A percentile compares a stretch with the other conserved stretches of the same genome.
phyloP scores from a whole-genome alignment of 805 yeast genomes.

The Torulaspora microellipsoides region DNA sequence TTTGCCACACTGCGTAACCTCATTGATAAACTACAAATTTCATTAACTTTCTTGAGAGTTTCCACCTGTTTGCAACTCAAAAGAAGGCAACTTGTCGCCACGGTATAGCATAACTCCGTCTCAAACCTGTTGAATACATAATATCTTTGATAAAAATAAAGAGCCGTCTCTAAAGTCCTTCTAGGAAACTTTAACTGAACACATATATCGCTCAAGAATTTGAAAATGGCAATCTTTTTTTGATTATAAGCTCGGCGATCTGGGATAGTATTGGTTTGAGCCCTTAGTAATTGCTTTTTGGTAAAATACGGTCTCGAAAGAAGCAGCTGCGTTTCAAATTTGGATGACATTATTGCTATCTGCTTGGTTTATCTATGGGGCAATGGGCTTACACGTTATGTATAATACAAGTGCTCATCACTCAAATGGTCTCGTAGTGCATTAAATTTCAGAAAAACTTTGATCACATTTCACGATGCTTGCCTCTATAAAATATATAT shows the following conservation, averaged over 20 bases:
- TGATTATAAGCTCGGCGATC: slow-evolving; percentile 48
- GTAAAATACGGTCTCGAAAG: slow-evolving; percentile 62
- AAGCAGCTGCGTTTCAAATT: slow-evolving; percentile 25
- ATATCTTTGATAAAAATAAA: slow-evolving; percentile 68
- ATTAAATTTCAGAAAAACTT: too few species aligned
- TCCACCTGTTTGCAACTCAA: slow-evolving; percentile 78
- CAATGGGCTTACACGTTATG: too few species aligned
- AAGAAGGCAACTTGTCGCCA: slow-evolving; percentile 65
- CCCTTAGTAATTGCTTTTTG: slow-evolving; percentile 45
- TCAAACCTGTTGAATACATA: slow-evolving; percentile 61
- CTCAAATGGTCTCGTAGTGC: too few species aligned
- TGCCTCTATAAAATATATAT: neutral
- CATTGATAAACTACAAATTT: slow-evolving; percentile 44
- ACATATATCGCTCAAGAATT: slow-evolving; percentile 50
- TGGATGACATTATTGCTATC: slow-evolving; percentile 13
- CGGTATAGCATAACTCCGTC: slow-evolving; percentile 49
- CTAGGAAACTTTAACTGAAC: slow-evolving; percentile 60
- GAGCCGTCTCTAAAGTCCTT: slow-evolving; percentile 62
- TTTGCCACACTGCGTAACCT: slow-evolving; percentile 30
- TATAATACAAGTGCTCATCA: too few species aligned
- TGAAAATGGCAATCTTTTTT: slow-evolving; percentile 50
- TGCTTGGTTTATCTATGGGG: neutral
- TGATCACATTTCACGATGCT: too few species aligned
- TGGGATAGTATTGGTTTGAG: slow-evolving; percentile 49
- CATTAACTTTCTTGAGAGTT: slow-evolving; percentile 69